Percentiles rank a stretch among this genome's conserved stretches.
Conservation (phyloP, 2,329 filamentous ascomycete species). For the Ophiocordyceps unilateralis region DNA sequence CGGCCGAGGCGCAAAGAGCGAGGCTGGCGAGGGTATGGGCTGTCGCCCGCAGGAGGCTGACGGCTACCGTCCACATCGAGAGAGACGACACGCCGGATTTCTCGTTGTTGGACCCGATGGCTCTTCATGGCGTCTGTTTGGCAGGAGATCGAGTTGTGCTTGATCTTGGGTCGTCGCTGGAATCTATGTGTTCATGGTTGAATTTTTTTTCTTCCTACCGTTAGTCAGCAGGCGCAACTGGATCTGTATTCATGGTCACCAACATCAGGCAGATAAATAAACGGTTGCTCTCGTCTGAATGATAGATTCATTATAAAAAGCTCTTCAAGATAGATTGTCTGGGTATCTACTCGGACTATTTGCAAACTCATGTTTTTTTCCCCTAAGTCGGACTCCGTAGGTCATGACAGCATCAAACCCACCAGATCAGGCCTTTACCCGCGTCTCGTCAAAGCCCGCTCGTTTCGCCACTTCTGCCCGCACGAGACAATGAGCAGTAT, state of each 20-base stretch:
- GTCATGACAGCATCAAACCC: not conserved
- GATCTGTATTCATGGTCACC: too few relatives aligned
- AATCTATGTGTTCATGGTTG: too few relatives aligned
- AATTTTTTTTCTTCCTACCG: too few relatives aligned
- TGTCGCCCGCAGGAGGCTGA: not conserved
- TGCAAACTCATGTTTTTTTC: not conserved
- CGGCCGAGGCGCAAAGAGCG: constrained; percentile 4
- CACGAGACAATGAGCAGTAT: constrained; percentile 22
- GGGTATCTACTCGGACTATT: too few relatives aligned
- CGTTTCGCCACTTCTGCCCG: constrained; percentile 25
- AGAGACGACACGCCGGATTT: not conserved
- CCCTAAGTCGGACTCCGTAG: too few relatives aligned
- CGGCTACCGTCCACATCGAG: not conserved
- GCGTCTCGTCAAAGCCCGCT: constrained; percentile 8
- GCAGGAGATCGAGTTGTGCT: not conserved
- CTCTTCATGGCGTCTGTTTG: too few relatives aligned
- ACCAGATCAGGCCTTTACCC: constrained; percentile 3
- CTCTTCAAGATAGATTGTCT: too few relatives aligned
- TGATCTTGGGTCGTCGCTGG: too few relatives aligned
- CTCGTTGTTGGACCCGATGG: not conserved
- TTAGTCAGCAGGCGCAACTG: too few relatives aligned
- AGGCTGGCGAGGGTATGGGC: not conserved
- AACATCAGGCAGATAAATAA: too few relatives aligned
- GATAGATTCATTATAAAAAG: too few relatives aligned
- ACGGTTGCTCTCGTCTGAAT: too few relatives aligned